phyloP scores from a whole-genome alignment of 192 early-diverging fungal genomes.

The Backusella westeae region DNA sequence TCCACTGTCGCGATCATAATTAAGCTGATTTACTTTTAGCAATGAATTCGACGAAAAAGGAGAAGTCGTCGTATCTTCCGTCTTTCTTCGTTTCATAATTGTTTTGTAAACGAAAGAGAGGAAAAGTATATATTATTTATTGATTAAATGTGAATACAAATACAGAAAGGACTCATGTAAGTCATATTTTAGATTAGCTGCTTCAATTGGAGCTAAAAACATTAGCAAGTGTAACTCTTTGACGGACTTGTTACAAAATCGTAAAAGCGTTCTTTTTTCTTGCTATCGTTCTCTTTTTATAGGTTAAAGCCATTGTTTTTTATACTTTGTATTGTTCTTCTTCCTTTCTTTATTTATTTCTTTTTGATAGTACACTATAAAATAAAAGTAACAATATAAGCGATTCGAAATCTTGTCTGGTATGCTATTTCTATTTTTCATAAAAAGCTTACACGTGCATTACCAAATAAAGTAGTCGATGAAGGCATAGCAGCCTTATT shows the following conservation, averaged over 20 bases:
- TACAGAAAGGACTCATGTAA: background rate
- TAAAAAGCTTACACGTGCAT: background rate
- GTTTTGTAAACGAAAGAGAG: background rate
- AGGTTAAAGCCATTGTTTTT: background rate
- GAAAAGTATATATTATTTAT: background rate
- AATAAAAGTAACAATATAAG: background rate
- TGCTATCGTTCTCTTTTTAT: background rate
- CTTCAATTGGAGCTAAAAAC: conserved; percentile 9
- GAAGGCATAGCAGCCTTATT: background rate
- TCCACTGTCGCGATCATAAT: conserved; percentile 24
- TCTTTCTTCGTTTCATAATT: background rate
- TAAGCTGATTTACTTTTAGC: background rate
- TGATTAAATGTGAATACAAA: background rate
- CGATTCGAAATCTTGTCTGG: background rate
- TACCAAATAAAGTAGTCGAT: background rate
- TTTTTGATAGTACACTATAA: background rate
- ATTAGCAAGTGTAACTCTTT: background rate
- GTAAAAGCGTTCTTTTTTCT: background rate
- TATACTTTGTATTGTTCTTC: background rate
- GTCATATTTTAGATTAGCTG: background rate
- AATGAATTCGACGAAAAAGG: background rate
- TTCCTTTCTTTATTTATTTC: background rate
- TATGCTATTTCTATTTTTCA: background rate
- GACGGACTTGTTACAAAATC: conserved; percentile 4
- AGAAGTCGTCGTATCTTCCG: background rate